phyloP scores from a whole-genome alignment of 2,329 filamentous ascomycete genomes.

The Alternaria panax region DNA sequence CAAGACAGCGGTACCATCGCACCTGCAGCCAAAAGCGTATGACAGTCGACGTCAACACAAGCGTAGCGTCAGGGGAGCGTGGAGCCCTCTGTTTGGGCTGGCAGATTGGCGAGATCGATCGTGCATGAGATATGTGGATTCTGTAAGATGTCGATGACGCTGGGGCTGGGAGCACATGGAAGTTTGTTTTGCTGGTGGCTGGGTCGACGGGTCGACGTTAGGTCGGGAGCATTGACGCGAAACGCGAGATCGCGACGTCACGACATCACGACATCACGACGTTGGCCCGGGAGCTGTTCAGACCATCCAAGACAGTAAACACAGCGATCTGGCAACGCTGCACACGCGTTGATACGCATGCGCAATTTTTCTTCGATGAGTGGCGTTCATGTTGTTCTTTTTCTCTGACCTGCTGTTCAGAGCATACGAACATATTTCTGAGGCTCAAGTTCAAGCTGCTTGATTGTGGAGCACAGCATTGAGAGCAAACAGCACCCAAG shows the following conservation, averaged over 20 bases:
- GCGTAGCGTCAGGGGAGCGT: constrained; percentile 33
- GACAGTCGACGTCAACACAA: constrained; percentile 32
- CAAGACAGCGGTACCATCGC: neutral
- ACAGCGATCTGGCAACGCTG: neutral
- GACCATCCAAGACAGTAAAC: constrained; percentile 5
- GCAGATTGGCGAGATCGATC: constrained; percentile 36
- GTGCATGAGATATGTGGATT: constrained; percentile 22
- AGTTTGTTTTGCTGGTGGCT: constrained; percentile 21
- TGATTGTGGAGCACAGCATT: neutral
- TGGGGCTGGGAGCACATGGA: constrained; percentile 7
- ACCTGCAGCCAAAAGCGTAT: constrained; percentile 6
- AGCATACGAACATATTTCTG: neutral
- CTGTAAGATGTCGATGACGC: constrained; percentile 24
- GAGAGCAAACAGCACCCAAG: neutral
- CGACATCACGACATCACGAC: constrained; percentile 14
- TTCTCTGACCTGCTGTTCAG: neutral
- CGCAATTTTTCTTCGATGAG: neutral
- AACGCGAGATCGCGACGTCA: constrained; percentile 28
- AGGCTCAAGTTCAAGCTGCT: neutral
- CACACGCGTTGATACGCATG: neutral
- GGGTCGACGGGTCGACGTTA: constrained; percentile 17
- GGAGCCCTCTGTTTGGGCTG: constrained; percentile 20
- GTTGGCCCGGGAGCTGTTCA: constrained; percentile 14
- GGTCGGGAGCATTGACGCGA: constrained; percentile 24
- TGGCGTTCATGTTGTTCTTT: neutral